phyloP scores from a whole-genome alignment of 1,139 yeast species.

The Saccharomyces hybrid region DNA sequence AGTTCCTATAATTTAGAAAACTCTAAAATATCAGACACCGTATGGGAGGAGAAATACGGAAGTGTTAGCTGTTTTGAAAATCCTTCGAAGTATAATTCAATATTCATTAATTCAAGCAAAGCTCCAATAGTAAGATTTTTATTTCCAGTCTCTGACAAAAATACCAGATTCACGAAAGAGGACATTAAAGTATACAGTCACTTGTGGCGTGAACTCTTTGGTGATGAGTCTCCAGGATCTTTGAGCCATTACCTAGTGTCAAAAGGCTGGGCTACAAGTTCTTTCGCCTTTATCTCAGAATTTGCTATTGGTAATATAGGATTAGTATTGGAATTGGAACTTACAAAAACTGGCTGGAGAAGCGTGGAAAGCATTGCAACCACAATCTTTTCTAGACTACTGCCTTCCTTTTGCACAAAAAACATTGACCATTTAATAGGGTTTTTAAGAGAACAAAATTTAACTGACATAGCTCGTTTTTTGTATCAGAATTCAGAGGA shows the following conservation, averaged over 20 bases:
- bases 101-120: slow-evolving; percentile 28
- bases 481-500: slow-evolving; percentile 33
- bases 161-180: slow-evolving; percentile 10
- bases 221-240: slow-evolving; percentile 51
- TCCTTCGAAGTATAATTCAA: slow-evolving; percentile 13
- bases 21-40: slow-evolving; percentile 12
- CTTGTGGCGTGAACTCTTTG: slow-evolving; percentile 51
- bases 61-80: slow-evolving; percentile 18
- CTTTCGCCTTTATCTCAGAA: slow-evolving; percentile 37
- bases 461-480: slow-evolving; percentile 40
- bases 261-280: slow-evolving; percentile 32
- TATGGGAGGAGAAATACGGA: slow-evolving; percentile 18
- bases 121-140: slow-evolving; percentile 33
- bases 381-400: slow-evolving; percentile 28
- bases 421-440: slow-evolving; percentile 31
- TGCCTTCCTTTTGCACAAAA: slow-evolving; percentile 17
- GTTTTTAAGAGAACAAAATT: slow-evolving; percentile 39
- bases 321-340: slow-evolving; percentile 39
- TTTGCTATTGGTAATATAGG: slow-evolving; percentile 33
- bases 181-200: slow-evolving; percentile 30
- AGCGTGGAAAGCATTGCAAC: slow-evolving; percentile 30
- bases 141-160: slow-evolving; percentile 33
- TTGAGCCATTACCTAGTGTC: slow-evolving; percentile 32
- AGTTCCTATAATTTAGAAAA: neutral
- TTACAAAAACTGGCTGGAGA: slow-evolving; percentile 38